Evolutionary conservation across 2,329 filamentous ascomycete species (phyloP), one percentile per base, ranked within the genome.

Genomic region (Juglanconis oblonga): DNA sequence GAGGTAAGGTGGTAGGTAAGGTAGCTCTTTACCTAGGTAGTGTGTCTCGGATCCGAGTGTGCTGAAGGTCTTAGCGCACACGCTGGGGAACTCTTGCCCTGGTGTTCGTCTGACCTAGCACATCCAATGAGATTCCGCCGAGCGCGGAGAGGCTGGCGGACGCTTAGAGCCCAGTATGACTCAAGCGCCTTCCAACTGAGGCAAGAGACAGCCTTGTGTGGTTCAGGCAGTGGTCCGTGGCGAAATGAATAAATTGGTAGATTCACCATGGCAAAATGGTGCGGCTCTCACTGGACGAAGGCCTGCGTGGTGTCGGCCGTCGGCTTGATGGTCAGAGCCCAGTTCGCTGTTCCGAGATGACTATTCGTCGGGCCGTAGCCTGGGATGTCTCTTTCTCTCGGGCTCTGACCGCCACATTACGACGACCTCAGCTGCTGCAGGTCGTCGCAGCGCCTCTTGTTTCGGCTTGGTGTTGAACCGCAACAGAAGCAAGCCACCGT

Each of bases 171-270:
- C 29, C 47, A 14, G 31, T 44, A 36, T 57, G 53, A 61, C 52
- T 61, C 58, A 56, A 47, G 33, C 58, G 36, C 32, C 42, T 61
- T 48, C 58, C 54, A n/a, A 61, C 38, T 61, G 49, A 45, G 49
- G 54, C 54, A 61, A 52, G 58, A 57, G 58, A 33, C 58, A 61
- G 58, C 58, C 58, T 60, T 57, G 58, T 56, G 52, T 51, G 32
- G 17, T 29, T 59, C 52, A 49, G 57, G 38, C 52, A 40, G 47
- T 38, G 35, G 38, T 31, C 32, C 35, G 50, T 52, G 50, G 50
- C 50, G 38, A 52, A 52, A 38, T 38, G 3, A 8, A 38, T 38
- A 24, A 24, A 24, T 24, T 24, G 17, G 17, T 24, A 24, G 17
- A 24, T 24, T 24, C 17, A 24, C 42, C 14, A 32, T 47, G 52